Percentiles rank a stretch among this genome's conserved stretches.
Evolutionary conservation across 2,329 filamentous ascomycete genomes (phyloP).

Genomic region (Cladophialophora immunda): DNA sequence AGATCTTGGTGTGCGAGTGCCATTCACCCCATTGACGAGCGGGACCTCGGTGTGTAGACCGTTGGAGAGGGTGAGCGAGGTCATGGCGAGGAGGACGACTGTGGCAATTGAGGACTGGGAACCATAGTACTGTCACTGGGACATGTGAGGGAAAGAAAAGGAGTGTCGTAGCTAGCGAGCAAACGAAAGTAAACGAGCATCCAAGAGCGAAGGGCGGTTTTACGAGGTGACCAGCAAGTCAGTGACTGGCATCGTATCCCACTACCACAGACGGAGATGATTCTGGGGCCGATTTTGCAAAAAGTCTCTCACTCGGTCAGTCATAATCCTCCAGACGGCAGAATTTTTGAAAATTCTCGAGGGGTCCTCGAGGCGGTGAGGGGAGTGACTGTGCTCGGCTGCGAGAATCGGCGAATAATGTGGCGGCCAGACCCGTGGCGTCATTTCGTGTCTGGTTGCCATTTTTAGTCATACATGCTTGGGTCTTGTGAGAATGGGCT

Average conservation of each 20-base stretch:
- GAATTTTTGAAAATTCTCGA: conserved; percentile 30
- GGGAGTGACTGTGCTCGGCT: neutral
- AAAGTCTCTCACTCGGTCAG: conserved; percentile 1
- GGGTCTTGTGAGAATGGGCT: too few relatives aligned
- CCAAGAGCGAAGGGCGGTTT: conserved; percentile 5
- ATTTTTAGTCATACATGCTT: neutral
- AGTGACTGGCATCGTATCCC: conserved; percentile 13
- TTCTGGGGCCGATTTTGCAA: neutral
- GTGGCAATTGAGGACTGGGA: conserved; percentile 1
- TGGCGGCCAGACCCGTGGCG: conserved; percentile 12
- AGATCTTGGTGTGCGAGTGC: conserved; percentile 23
- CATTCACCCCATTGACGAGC: conserved; percentile 25
- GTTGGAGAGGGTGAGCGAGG: conserved; percentile 36
- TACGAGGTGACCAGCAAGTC: conserved; percentile 3
- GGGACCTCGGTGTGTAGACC: conserved; percentile 33
- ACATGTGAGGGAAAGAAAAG: conserved; percentile 12
- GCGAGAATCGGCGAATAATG: conserved; percentile 26
- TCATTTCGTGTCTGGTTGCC: conserved; percentile 9
- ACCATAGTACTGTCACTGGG: conserved; percentile 23
- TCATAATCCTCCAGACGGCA: conserved; percentile 20
- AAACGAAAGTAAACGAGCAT: conserved; percentile 15
- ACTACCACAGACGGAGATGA: neutral
- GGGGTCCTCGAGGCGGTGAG: conserved; percentile 19
- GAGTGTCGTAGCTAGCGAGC: neutral
- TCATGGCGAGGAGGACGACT: conserved; percentile 26